phyloP scores from a whole-genome alignment of 1,284 basidiomycete species.

The Leccinum fallax region DNA sequence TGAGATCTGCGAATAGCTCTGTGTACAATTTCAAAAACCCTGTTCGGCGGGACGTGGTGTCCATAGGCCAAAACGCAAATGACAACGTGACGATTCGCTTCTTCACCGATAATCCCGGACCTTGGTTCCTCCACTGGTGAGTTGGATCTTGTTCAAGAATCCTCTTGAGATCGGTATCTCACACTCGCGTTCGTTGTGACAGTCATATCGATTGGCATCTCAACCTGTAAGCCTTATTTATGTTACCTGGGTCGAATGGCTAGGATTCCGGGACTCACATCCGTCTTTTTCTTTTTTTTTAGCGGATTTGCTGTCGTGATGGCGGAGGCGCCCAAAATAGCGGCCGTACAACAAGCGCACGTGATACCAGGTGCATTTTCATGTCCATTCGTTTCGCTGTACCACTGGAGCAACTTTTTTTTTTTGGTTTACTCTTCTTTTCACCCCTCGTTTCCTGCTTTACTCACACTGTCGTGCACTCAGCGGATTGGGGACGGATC shows the following conservation, averaged over 20 bases:
- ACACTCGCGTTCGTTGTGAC: neutral
- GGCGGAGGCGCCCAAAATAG: slow-evolving; percentile 28
- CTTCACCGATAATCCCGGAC: slow-evolving; percentile 47
- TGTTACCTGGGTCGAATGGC: neutral
- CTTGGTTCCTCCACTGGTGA: slow-evolving; percentile 52
- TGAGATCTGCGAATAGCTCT: slow-evolving; percentile 24
- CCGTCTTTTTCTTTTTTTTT: neutral
- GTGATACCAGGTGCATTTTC: slow-evolving; percentile 23
- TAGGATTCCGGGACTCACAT: slow-evolving; percentile 3
- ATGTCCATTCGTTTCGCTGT: neutral
- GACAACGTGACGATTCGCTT: slow-evolving; percentile 50
- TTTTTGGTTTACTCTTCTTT: neutral
- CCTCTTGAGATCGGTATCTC: neutral
- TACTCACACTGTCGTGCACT: neutral
- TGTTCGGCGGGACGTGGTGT: slow-evolving; percentile 32
- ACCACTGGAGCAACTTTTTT: neutral
- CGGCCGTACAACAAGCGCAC: slow-evolving; percentile 3
- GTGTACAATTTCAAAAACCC: slow-evolving; percentile 29
- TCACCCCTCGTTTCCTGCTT: neutral
- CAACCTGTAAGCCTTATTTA: slow-evolving; percentile 29
- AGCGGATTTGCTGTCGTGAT: slow-evolving; percentile 40
- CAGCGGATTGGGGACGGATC: slow-evolving; percentile 25
- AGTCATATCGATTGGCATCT: slow-evolving; percentile 47
- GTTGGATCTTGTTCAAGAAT: slow-evolving; percentile 6
- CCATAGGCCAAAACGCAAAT: slow-evolving; percentile 15